Evolutionary conservation across 106 monocot species (phyloP).

Genomic region (Acorus gramineus): DNA sequence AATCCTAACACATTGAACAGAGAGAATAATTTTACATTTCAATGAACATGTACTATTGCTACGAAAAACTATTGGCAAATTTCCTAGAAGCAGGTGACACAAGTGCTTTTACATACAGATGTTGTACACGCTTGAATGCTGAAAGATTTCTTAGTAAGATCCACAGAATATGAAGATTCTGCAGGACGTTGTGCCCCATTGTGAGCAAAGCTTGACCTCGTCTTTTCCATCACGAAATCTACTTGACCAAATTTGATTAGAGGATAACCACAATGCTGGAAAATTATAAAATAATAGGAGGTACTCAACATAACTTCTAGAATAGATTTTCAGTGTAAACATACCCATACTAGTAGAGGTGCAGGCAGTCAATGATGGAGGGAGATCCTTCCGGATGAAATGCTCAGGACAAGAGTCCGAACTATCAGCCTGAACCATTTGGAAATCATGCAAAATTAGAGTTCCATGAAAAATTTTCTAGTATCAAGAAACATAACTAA

Average conservation of each 20-base stretch:
- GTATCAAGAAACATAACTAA: no score
- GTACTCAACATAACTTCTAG: no score
- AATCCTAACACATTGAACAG: constrained; percentile 16
- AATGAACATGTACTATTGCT: background rate
- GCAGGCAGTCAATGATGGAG: constrained; percentile 14
- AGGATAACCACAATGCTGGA: background rate
- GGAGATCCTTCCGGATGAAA: constrained; percentile 7
- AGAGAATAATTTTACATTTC: background rate
- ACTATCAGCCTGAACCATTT: constrained; percentile 21
- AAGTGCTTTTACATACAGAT: constrained; percentile 23
- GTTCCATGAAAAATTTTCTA: background rate
- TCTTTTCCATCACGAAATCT: constrained; percentile 3
- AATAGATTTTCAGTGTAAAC: background rate
- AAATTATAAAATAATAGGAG: no score
- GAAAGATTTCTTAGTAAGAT: constrained; percentile 16
- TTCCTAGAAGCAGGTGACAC: background rate
- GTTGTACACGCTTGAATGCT: constrained; percentile 33
- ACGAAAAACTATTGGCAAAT: background rate
- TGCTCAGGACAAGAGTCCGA: constrained; percentile 40
- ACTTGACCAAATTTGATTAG: background rate
- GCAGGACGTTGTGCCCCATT: constrained; percentile 1
- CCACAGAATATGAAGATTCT: constrained; percentile 3
- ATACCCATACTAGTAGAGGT: constrained; percentile 17
- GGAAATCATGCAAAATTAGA: constrained; percentile 29
- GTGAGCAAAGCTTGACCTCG: background rate